phyloP scores from a whole-genome alignment of 1,139 yeast species.

The Magnusiomyces clavatus region DNA sequence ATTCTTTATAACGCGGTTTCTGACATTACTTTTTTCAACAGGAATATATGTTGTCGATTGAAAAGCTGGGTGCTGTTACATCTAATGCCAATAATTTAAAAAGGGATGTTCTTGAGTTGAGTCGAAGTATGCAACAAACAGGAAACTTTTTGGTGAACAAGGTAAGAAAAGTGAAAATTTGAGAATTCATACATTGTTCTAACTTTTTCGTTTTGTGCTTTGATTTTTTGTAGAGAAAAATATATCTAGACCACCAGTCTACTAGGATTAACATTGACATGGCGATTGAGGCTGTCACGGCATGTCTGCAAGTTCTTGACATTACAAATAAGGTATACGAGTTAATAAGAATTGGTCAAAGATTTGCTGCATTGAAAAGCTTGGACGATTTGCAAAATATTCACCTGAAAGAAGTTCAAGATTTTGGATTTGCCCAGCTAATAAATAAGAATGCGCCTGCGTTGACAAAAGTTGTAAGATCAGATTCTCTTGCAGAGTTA shows the following conservation, averaged over 20 bases:
- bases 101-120: conserved; percentile 44
- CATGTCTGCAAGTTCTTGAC: conserved; percentile 77
- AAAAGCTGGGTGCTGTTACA: conserved; percentile 51
- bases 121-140: conserved; percentile 36
- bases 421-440: conserved; percentile 62
- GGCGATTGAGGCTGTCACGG: conserved; percentile 32
- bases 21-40: conserved; percentile 2
- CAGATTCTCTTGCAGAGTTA: conserved; percentile 68
- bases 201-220: neutral
- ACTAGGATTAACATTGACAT: conserved; percentile 29
- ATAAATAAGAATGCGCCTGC: conserved; percentile 65
- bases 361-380: conserved; percentile 80
- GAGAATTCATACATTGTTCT: neutral
- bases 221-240: conserved; percentile 18
- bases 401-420: conserved; percentile 60
- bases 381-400: conserved; percentile 65
- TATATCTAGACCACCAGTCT: conserved; percentile 25
- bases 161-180: neutral
- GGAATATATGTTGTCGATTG: conserved; percentile 43
- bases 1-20: neutral
- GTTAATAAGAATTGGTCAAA: conserved; percentile 62
- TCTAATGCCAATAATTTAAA: conserved; percentile 47
- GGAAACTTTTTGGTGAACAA: conserved; percentile 12
- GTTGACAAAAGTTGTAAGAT: conserved; percentile 64
- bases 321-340: conserved; percentile 82